Evolutionary conservation across 306 rosid species (phyloP), one percentile per base, ranked within the genome.

Genomic region (Quillaja saponaria): DNA sequence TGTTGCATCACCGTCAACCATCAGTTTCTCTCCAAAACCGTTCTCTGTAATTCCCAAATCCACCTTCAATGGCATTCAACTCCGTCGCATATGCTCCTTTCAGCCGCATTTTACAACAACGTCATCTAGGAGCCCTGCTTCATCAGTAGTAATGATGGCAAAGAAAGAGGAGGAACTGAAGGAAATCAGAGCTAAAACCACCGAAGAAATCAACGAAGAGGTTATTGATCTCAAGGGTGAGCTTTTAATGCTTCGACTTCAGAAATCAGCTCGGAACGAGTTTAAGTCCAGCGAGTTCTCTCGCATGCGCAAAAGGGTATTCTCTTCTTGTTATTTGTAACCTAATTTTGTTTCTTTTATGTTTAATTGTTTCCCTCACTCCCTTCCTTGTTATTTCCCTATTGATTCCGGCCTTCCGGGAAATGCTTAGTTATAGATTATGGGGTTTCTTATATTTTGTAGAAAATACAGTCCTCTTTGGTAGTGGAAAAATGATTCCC

Each of bases 171-270:
- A 81, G 38, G 95, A 87, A 34, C 21, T 94, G 73, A 81, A 89
- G 78, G 91, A 85, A 63, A 87, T 89, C 47, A 71, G 97, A 60
- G 34, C 76, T 37, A 83, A 83, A 69, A 67, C 73, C 37, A 81
- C 86, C 0, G 90, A 94, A 61, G 82, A 89, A 64, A 87, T 94
- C 58, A 85, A 92, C 59, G 90, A 92, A 45, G 95, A 89, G 72
- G 90, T 92, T 15, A 48, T 85, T 14, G 91, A 83, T n/a, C 99
- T 92, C 42, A 76, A 92, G 75, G 99, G 99, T 0, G 99, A 89
- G 72, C 95, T 92, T 45, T 56, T 85, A 16, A 85, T 92, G 99
- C 99, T 89, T 68, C 84, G 87, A 9, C 90, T 92, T 49, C 86
- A 88, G 73, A 78, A 83, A 80, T 89, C 99, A 0, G 87, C 82